These are phyloP conservation scores for Lachnellula occidentalis DNA, from an alignment of 2,329 filamentous ascomycete species.

Conservation along the genomic window DNA sequence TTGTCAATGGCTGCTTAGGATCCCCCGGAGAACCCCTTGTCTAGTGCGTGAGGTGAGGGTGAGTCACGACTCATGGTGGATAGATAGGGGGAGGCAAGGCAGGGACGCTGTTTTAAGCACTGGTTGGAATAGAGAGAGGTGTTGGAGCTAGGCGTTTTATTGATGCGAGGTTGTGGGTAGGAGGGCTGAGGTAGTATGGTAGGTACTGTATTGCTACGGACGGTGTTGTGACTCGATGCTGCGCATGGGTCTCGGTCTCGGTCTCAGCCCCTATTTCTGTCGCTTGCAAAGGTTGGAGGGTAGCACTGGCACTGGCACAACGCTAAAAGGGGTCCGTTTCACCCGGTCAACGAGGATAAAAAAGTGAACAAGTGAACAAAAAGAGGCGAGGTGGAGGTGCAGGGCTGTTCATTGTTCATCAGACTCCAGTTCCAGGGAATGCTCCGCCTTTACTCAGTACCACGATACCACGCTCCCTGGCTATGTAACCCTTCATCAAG, in stretches of 20 bases:
- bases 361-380: not conserved
- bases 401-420: slow-evolving; percentile 31
- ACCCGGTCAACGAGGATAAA: slow-evolving; percentile 1
- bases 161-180: too few species aligned
- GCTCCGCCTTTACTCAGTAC: slow-evolving; percentile 90
- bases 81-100: not conserved
- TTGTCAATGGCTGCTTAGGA: slow-evolving; percentile 15
- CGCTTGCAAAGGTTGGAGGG: not conserved
- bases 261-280: not conserved
- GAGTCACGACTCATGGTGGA: slow-evolving; percentile 6
- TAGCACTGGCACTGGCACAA: not conserved
- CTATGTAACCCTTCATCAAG: slow-evolving; percentile 93
- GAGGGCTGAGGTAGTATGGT: not conserved
- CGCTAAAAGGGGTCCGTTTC: not conserved
- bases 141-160: not conserved
- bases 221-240: not conserved
- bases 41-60: slow-evolving; percentile 3
- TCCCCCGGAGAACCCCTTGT: not conserved
- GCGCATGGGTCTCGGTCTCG: not conserved
- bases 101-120: not conserved
- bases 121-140: not conserved
- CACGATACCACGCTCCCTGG: slow-evolving; percentile 81
- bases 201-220: not conserved
- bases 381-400: not conserved
- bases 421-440: slow-evolving; percentile 83